Evolutionary conservation across 1,139 yeast species (phyloP).

Genomic region (Geotrichum bryndzae): DNA sequence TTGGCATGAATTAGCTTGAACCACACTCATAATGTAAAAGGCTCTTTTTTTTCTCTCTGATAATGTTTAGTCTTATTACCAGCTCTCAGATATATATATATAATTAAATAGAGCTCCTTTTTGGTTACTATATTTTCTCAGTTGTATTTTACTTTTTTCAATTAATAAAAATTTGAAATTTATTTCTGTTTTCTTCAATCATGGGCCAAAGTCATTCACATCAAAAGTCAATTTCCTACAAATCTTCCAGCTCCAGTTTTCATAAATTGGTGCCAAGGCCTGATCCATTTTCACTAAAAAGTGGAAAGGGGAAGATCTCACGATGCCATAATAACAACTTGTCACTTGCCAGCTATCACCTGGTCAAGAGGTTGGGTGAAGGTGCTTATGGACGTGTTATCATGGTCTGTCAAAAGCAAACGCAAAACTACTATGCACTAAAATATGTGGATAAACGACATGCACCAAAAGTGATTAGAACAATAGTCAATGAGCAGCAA

Average conservation of each 20-base stretch:
- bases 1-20: too few relatives aligned
- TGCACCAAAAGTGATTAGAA: conserved; percentile 27
- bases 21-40: too few relatives aligned
- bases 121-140: too few relatives aligned
- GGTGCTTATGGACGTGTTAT: conserved; percentile 62
- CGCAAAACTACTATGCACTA: conserved; percentile 62
- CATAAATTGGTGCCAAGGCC: not conserved
- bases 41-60: too few relatives aligned
- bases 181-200: not conserved
- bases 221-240: not conserved
- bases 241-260: too few relatives aligned
- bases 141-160: not conserved
- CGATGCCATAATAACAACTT: not conserved
- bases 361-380: conserved; percentile 21
- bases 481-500: conserved; percentile 49
- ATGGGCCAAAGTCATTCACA: conserved; percentile 12
- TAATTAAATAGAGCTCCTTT: too few relatives aligned
- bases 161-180: not conserved
- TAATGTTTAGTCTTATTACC: too few relatives aligned
- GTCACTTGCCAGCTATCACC: conserved; percentile 6
- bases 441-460: conserved; percentile 42
- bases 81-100: too few relatives aligned
- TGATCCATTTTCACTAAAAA: not conserved
- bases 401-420: conserved; percentile 51
- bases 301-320: not conserved